phyloP scores from a whole-genome alignment of 192 early-diverging fungal species.

The Mortierella alpina region DNA sequence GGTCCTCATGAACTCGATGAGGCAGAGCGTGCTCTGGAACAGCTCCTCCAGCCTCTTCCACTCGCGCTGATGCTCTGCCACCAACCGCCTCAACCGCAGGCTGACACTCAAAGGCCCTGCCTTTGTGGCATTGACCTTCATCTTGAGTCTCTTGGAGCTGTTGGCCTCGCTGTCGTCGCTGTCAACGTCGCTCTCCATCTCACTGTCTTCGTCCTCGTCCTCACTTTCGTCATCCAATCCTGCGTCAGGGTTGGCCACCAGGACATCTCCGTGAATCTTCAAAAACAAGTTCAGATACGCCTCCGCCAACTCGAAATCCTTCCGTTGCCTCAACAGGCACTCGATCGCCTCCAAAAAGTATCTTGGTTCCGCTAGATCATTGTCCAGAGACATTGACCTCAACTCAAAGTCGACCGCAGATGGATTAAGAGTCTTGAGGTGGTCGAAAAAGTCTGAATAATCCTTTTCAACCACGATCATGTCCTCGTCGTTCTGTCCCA shows the following conservation, averaged over 20 bases:
- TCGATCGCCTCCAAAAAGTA: conserved; percentile 76
- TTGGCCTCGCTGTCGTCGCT: conserved; percentile 12
- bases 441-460: conserved; percentile 73
- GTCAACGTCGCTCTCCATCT: conserved; percentile 44
- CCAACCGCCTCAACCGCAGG: conserved; percentile 42
- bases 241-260: conserved; percentile 68
- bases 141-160: conserved; percentile 16
- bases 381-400: conserved; percentile 77
- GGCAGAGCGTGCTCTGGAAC: conserved; percentile 70
- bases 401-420: conserved; percentile 89
- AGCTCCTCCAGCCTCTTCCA: conserved; percentile 72
- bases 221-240: conserved; percentile 57
- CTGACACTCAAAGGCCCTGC: conserved; percentile 44
- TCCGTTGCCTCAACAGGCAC: conserved; percentile 67
- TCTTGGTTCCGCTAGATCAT: conserved; percentile 68
- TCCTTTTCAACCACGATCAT: conserved; percentile 14
- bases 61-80: conserved; percentile 54
- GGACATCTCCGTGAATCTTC: conserved; percentile 82
- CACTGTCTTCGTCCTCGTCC: conserved; percentile 34
- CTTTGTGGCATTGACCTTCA: conserved; percentile 45
- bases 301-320: conserved; percentile 91
- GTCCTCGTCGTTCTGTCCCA: conserved; percentile 5
- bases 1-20: conserved; percentile 71
- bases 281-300: conserved; percentile 83
- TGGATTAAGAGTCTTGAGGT: conserved; percentile 82